Percentiles rank a stretch among this genome's conserved stretches.
Conservation (phyloP, 1,284 basidiomycete species). For the Boletus nobilissimus region DNA sequence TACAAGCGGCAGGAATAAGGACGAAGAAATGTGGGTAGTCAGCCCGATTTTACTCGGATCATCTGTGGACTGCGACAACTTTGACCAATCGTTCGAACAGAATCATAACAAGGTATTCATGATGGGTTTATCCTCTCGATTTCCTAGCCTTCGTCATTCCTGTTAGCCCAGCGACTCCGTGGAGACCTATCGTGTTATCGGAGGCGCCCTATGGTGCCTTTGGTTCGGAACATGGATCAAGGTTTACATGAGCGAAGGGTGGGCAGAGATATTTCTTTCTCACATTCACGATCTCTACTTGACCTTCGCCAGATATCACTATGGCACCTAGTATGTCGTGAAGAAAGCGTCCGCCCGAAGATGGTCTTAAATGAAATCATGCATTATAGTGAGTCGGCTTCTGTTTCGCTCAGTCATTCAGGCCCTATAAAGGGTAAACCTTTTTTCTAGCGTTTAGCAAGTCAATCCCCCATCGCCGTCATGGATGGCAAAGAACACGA, state of each 20-base stretch:
- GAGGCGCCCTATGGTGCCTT: constrained; percentile 85
- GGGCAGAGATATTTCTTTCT: constrained; percentile 23
- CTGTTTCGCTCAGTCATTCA: not conserved
- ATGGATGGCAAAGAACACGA: constrained; percentile 33
- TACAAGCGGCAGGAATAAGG: constrained; percentile 81
- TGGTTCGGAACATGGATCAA: constrained; percentile 73
- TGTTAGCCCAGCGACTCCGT: constrained; percentile 53
- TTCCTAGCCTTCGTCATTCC: not conserved
- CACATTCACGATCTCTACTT: not conserved
- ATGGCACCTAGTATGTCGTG: constrained; percentile 84
- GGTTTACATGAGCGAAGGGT: constrained; percentile 81
- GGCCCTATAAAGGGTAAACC: too few species aligned
- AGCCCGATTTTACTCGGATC: not conserved
- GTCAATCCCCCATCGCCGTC: constrained; percentile 66
- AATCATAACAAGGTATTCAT: constrained; percentile 73
- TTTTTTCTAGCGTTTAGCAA: constrained; percentile 62
- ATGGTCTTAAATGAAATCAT: not conserved
- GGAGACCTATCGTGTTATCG: constrained; percentile 85
- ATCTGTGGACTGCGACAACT: constrained; percentile 86
- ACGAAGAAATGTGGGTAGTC: constrained; percentile 78
- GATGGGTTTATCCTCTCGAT: constrained; percentile 48
- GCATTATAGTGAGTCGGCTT: constrained; percentile 66
- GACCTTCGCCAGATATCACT: constrained; percentile 72
- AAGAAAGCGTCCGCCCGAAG: constrained; percentile 58
- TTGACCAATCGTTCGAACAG: constrained; percentile 80